These are phyloP conservation scores for Sisymbrium irio DNA, from an alignment of 345 rosid genomes.

Conservation along the genomic window DNA sequence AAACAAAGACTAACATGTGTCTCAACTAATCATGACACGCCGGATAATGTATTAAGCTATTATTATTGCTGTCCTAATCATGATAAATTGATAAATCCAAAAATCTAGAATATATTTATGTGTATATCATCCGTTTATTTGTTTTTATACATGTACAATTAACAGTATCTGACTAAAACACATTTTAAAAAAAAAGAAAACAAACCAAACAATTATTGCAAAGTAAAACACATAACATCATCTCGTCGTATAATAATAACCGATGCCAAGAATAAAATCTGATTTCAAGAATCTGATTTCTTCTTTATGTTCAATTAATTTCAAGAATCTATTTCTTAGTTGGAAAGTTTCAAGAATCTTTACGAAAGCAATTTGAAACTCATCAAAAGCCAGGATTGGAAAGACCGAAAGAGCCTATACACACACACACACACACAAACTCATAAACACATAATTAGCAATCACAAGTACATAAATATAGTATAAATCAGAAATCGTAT, in stretches of 20 bases:
- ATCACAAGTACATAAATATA: background rate
- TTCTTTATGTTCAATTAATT: constrained; percentile 14
- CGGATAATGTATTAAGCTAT: background rate
- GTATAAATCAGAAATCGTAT: background rate
- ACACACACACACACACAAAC: background rate
- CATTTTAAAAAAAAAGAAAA: no score
- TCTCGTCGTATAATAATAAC: background rate
- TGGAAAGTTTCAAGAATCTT: background rate
- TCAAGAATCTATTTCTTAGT: background rate
- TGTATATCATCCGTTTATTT: background rate
- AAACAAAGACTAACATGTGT: background rate
- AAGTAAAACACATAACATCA: constrained; percentile 28
- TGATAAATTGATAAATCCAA: background rate
- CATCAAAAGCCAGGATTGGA: constrained; percentile 6
- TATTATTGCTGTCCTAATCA: background rate
- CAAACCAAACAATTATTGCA: no score
- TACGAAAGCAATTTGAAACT: constrained; percentile 9
- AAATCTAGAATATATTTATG: constrained; percentile 1
- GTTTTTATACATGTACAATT: background rate
- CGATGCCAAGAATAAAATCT: constrained; percentile 10
- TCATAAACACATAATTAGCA: background rate
- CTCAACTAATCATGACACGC: constrained; percentile 1
- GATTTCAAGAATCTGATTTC: constrained; percentile 18
- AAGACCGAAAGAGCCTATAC: background rate
- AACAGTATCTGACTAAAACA: constrained; percentile 2